These are phyloP conservation scores for Pichia deserticola DNA, from an alignment of 805 yeast species.

Conservation along the genomic window DNA sequence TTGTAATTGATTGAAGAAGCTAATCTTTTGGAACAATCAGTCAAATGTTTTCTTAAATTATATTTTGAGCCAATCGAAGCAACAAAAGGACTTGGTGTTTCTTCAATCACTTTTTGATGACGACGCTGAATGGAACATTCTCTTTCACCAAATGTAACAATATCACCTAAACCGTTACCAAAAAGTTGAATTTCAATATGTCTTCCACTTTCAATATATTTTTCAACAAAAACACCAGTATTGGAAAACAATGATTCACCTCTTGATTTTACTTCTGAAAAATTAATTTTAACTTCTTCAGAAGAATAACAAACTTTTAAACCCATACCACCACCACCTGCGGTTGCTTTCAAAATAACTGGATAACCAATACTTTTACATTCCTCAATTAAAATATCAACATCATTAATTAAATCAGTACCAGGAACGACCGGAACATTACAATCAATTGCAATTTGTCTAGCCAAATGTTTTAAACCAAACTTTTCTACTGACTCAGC, in stretches of 20 bases:
- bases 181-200: constrained; percentile 26
- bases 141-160: constrained; percentile 23
- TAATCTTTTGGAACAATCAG: constrained; percentile 15
- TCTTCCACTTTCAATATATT: constrained; percentile 21
- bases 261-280: constrained; percentile 20
- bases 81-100: constrained; percentile 24
- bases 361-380: constrained; percentile 22
- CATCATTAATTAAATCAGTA: constrained; percentile 13
- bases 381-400: constrained; percentile 9
- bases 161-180: constrained; percentile 24
- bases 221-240: constrained; percentile 21
- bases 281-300: constrained; percentile 11
- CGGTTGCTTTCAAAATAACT: constrained; percentile 24
- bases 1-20: constrained; percentile 21
- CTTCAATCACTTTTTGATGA: constrained; percentile 27
- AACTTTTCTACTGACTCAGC: constrained; percentile 20
- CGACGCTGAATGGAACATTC: constrained; percentile 28
- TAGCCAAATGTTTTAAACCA: constrained; percentile 25
- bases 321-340: constrained; percentile 30
- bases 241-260: constrained; percentile 21
- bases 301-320: constrained; percentile 17
- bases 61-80: constrained; percentile 4
- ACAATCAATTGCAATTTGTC: constrained; percentile 18
- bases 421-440: constrained; percentile 26
- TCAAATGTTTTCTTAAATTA: constrained; percentile 15